Percentiles rank a stretch among this genome's conserved stretches.
Conservation (phyloP, 768 basidiomycete species). For the Saitozyma sp. region DNA sequence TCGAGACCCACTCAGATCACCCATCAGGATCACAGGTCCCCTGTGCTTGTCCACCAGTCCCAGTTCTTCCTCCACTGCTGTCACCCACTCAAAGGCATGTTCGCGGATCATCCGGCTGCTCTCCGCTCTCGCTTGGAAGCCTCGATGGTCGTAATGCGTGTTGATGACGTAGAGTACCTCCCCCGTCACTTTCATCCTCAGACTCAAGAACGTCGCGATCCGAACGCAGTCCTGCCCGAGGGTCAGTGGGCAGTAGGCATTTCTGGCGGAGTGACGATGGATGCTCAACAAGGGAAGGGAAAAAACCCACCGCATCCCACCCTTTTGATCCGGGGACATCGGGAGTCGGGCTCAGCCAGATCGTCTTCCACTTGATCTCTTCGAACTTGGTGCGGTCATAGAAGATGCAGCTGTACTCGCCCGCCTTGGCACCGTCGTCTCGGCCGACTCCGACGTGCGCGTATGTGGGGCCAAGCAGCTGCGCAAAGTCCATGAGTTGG, state of each 20-base stretch:
- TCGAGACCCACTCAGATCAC: constrained; percentile 1
- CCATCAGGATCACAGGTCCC: neutral
- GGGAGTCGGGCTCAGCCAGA: constrained; percentile 52
- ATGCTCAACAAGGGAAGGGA: neutral
- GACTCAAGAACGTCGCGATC: constrained; percentile 43
- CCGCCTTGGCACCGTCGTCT: constrained; percentile 61
- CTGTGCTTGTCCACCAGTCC: neutral
- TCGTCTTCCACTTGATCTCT: constrained; percentile 31
- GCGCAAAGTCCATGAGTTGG: constrained; percentile 62
- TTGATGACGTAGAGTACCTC: constrained; percentile 41
- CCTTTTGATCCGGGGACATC: constrained; percentile 44
- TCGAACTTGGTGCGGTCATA: constrained; percentile 57
- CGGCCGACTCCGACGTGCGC: constrained; percentile 65
- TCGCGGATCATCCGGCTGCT: constrained; percentile 45
- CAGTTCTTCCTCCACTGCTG: neutral
- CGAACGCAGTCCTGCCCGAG: constrained; percentile 19
- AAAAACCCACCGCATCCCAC: constrained; percentile 51
- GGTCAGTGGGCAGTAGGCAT: no score
- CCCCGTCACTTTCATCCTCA: constrained; percentile 13
- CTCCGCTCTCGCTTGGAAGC: constrained; percentile 39
- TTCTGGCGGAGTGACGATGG: neutral
- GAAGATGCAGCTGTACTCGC: constrained; percentile 67
- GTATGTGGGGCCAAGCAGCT: constrained; percentile 62
- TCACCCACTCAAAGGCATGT: constrained; percentile 26
- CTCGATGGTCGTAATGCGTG: constrained; percentile 53